Conservation (phyloP, 768 basidiomycete genomes). For the Pluteus cervinus region DNA sequence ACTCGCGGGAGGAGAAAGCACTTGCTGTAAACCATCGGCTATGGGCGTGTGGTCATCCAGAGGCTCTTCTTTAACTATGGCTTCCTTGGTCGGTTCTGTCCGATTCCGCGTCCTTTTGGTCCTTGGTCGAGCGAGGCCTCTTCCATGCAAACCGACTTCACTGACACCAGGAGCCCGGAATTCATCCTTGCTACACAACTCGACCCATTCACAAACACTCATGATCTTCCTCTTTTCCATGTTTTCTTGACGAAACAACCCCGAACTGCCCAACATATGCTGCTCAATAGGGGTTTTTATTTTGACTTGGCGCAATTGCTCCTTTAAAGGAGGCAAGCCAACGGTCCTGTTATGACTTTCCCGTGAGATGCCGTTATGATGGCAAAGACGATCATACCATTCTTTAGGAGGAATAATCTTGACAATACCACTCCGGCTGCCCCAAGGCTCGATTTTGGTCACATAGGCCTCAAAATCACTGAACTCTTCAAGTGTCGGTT, state of each 20-base stretch:
- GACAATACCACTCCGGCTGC: conserved; percentile 83
- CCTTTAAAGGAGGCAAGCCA: conserved; percentile 62
- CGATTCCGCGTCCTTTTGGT: conserved; percentile 39
- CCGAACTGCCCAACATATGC: conserved; percentile 80
- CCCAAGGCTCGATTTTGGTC: conserved; percentile 85
- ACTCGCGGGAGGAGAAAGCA: conserved; percentile 38
- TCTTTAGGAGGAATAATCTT: conserved; percentile 95
- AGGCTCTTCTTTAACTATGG: conserved; percentile 44
- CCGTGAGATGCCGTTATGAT: conserved; percentile 10
- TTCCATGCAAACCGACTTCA: conserved; percentile 54
- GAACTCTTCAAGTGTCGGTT: conserved; percentile 89
- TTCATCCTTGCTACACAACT: conserved; percentile 67
- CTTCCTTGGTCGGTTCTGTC: conserved; percentile 32
- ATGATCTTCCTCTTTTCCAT: conserved; percentile 79
- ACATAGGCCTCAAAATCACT: conserved; percentile 89
- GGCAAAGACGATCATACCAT: conserved; percentile 54
- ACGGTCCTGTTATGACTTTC: conserved; percentile 48
- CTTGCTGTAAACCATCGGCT: conserved; percentile 11
- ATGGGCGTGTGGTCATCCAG: conserved; percentile 27
- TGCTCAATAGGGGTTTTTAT: conserved; percentile 92
- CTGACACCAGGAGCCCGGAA: conserved; percentile 67
- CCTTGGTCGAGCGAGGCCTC: conserved; percentile 24
- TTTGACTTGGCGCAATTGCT: conserved; percentile 68
- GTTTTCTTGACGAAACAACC: conserved; percentile 87
- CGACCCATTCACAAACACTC: conserved; percentile 86